Conservation (phyloP, 1,284 basidiomycete genomes). For the Gomphus bonarii region DNA sequence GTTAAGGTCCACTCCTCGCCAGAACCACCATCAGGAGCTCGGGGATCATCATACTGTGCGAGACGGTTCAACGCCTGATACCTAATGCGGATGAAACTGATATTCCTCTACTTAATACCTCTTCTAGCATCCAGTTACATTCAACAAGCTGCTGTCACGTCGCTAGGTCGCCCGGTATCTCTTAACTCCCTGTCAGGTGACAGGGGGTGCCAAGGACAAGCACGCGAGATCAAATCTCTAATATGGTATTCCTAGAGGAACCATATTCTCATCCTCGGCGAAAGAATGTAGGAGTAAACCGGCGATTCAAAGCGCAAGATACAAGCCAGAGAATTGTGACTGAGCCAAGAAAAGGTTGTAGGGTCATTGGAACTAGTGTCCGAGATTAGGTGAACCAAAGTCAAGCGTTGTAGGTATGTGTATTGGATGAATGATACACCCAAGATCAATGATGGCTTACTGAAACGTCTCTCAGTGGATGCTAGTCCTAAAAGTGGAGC, state of each 20-base stretch:
- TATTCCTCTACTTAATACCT: background rate
- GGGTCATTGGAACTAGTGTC: background rate
- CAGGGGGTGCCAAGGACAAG: background rate
- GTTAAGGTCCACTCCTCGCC: background rate
- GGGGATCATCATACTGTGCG: background rate
- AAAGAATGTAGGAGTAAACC: background rate
- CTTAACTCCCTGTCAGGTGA: background rate
- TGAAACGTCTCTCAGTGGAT: background rate
- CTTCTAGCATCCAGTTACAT: background rate
- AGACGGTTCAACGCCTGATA: background rate
- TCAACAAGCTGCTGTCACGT: background rate
- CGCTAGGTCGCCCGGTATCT: background rate
- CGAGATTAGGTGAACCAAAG: background rate
- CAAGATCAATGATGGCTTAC: background rate
- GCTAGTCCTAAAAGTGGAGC: background rate
- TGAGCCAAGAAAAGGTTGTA: background rate
- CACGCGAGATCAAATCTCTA: slow-evolving; percentile 9
- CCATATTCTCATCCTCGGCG: slow-evolving; percentile 8
- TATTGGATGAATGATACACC: background rate
- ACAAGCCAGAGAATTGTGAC: background rate
- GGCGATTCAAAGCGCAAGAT: background rate
- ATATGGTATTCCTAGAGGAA: slow-evolving; percentile 2
- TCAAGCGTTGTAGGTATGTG: background rate
- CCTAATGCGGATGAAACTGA: background rate
- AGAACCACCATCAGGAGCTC: background rate